Conservation (phyloP, 768 basidiomycete species). For the Pulveroboletus sp. region DNA sequence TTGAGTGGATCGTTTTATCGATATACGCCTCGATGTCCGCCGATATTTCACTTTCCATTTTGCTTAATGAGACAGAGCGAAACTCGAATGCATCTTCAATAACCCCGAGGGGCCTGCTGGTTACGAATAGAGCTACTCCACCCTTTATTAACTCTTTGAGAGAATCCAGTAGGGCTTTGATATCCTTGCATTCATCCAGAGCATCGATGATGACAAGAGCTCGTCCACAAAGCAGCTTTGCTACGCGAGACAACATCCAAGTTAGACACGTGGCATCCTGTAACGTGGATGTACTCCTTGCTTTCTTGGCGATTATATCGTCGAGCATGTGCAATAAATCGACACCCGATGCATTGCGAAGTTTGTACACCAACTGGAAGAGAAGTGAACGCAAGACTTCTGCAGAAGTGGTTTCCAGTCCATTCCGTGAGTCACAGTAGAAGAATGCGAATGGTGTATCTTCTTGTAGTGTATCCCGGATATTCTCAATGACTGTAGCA, state of each 20-base stretch:
- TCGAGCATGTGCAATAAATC: background rate
- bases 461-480: background rate
- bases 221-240: background rate
- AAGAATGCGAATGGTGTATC: background rate
- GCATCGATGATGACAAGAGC: constrained; percentile 11
- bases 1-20: constrained; percentile 1
- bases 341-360: background rate
- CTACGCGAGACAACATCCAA: background rate
- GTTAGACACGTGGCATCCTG: background rate
- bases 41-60: background rate
- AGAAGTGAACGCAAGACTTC: constrained; percentile 14
- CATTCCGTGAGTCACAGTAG: constrained; percentile 15
- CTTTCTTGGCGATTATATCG: background rate
- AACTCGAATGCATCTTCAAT: constrained; percentile 3
- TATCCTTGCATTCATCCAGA: constrained; percentile 10
- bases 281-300: background rate
- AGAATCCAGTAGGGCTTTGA: background rate
- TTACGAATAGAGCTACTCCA: constrained; percentile 1
- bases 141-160: background rate
- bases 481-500: constrained; percentile 4
- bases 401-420: constrained; percentile 2
- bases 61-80: constrained; percentile 2
- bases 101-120: constrained; percentile 4
- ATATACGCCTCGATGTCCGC: constrained; percentile 5
- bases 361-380: constrained; percentile 6